A percentile compares a stretch with the other conserved stretches of the same genome.
Evolutionary conservation across 257 asterid species (phyloP).

Genomic region (Capsicum baccatum): DNA sequence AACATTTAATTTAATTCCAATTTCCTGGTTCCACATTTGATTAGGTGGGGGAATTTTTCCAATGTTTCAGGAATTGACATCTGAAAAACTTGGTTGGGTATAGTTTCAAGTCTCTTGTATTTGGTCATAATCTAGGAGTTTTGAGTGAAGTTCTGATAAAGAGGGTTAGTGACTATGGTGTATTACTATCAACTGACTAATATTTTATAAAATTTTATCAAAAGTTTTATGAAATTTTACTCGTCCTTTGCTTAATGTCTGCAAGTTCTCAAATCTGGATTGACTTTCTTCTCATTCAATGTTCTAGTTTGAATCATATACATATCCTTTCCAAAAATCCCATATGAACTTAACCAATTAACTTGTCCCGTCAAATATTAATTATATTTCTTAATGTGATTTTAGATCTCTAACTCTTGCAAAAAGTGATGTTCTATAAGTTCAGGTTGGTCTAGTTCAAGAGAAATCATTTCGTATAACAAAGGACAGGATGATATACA

Average conservation of each 20-base stretch:
- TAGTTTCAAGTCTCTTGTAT: conserved; percentile 2
- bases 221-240: background rate
- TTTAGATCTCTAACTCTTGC: background rate
- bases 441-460: conserved; percentile 89
- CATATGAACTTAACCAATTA: background rate
- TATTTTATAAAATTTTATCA: background rate
- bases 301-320: background rate
- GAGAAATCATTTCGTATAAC: conserved; percentile 94
- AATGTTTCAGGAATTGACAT: conserved; percentile 85
- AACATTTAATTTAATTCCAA: background rate
- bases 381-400: background rate
- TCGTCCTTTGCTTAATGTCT: background rate
- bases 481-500: conserved; percentile 92
- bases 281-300: background rate
- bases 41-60: conserved; percentile 98
- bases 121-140: background rate
- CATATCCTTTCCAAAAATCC: background rate
- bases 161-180: background rate
- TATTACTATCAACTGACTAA: background rate
- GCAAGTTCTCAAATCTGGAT: background rate
- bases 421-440: conserved; percentile 16
- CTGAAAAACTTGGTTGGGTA: conserved; percentile 85
- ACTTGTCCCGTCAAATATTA: background rate
- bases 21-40: conserved; percentile 30
- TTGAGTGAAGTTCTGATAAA: background rate